A percentile compares a stretch with the other conserved stretches of the same genome.
These are phyloP conservation scores for Aspergillus fumigatus DNA, from an alignment of 2,329 filamentous ascomycete genomes.

Conservation along the genomic window DNA sequence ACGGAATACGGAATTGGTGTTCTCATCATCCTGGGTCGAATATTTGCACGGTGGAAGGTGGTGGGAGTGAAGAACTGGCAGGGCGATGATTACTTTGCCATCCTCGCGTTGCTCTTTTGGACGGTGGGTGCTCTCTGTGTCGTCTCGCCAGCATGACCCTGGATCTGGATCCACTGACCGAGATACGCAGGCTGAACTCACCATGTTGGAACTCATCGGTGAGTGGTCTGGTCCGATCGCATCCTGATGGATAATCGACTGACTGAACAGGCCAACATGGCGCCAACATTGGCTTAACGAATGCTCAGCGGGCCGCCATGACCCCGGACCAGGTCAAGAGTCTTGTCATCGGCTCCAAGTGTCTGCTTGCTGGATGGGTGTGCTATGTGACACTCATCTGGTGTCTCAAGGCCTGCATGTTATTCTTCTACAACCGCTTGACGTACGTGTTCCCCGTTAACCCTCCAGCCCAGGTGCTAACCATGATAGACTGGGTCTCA, in stretches of 20 bases:
- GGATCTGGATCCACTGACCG: background rate
- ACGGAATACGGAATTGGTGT: conserved; percentile 41
- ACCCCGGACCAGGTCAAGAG: conserved; percentile 24
- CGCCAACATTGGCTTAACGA: conserved; percentile 36
- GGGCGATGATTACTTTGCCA: conserved; percentile 43
- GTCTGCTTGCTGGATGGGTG: conserved; percentile 36
- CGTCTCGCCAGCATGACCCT: too few species aligned
- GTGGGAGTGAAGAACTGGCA: conserved; percentile 41
- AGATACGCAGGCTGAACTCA: conserved; percentile 12
- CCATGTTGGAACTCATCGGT: conserved; percentile 21
- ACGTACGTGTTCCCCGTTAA: conserved; percentile 29
- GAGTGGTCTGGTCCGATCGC: background rate
- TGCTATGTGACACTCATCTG: conserved; percentile 43
- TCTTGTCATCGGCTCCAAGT: conserved; percentile 32
- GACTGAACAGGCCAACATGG: conserved; percentile 31
- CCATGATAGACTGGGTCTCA: conserved; percentile 29
- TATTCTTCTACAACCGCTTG: conserved; percentile 43
- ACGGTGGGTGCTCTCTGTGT: conserved; percentile 25
- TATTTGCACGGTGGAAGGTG: conserved; percentile 36
- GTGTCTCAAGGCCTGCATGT: conserved; percentile 40
- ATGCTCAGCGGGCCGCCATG: conserved; percentile 29
- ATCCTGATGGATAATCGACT: background rate
- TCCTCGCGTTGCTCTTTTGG: conserved; percentile 36
- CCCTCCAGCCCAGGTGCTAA: background rate
- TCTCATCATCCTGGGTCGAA: conserved; percentile 35